These are phyloP conservation scores for Dothistroma pini DNA, from an alignment of 2,329 filamentous ascomycete genomes.

Conservation along the genomic window DNA sequence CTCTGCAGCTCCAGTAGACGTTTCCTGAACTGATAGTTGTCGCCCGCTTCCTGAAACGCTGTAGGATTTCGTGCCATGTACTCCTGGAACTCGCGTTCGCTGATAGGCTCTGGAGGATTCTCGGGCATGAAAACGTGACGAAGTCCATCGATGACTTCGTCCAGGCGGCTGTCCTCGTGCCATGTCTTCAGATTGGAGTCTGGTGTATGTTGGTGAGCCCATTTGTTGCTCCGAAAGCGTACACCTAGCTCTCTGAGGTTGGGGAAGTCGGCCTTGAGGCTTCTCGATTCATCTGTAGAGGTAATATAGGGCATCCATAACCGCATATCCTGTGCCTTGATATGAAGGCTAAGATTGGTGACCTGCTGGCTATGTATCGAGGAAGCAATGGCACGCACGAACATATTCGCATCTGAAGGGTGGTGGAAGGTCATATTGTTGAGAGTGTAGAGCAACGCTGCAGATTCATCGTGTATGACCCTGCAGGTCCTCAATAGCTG, in stretches of 20 bases:
- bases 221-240: constrained; percentile 33
- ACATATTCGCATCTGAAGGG: constrained; percentile 39
- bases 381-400: constrained; percentile 33
- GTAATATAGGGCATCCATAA: constrained; percentile 39
- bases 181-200: constrained; percentile 32
- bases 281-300: constrained; percentile 27
- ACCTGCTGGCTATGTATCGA: constrained; percentile 23
- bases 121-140: constrained; percentile 27
- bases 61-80: constrained; percentile 13
- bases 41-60: constrained; percentile 9
- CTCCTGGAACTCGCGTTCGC: constrained; percentile 18
- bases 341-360: constrained; percentile 29
- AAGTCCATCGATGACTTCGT: constrained; percentile 32
- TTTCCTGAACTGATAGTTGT: constrained; percentile 16
- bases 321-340: constrained; percentile 34
- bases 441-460: constrained; percentile 35
- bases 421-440: constrained; percentile 37
- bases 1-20: constrained; percentile 21
- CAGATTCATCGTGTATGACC: constrained; percentile 33
- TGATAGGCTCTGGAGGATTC: constrained; percentile 10
- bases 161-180: constrained; percentile 28
- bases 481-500: constrained; percentile 33
- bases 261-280: constrained; percentile 35
- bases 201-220: constrained; percentile 27
- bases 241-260: constrained; percentile 30